Base-by-base conservation (phyloP, 73 alveolate genomes). In the Paramecium biaurelia region DNA sequence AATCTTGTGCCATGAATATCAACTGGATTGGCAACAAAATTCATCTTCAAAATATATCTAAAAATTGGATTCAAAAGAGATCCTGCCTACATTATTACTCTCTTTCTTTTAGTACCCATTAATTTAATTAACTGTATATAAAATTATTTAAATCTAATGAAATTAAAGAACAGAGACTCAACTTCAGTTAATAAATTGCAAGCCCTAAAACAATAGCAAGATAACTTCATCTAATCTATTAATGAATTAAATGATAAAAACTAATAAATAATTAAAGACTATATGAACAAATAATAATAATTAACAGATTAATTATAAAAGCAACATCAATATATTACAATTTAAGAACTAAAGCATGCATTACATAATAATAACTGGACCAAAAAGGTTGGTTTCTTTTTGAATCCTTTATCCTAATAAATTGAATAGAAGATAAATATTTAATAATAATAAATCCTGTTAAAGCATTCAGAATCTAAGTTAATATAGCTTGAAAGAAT, bases 51-150 rank as follows among this genome's bases (percentile, higher is more conserved):
- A 7, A 79, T 15, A 24, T 79, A 79, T 47, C 74, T 79, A 41
- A 43, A 79, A 4, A 79, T 38, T 10, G 90, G 90, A 79, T 38
- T 42, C 20, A 79, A 12, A 14, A 79, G 56, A 6, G 90, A 79
- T 47, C 90, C 90, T 3, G 74, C 90, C 34, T 79, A 30, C 76
- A 79, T 47, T 38, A 79, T 47, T 7, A 79, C 90, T 42, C 90
- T 79, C 57, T 79, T 79, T 42, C 56, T 79, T 42, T 72, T 72
- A 14, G 28, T 72, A 8, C 86, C 86, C 86, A 72, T 72, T 28
- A n/a, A 35, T 35, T 72, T 72, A 72, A 72, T 72, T 72, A 63
- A 63, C 84, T 49, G 84, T 63, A 63, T 63, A 63, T 63, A 63
- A 30, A 63, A 12, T 63, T 63, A 63, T 53, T 53, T 53, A 53